Base-by-base conservation (phyloP, 305 asterid genomes). In the Salvia sclarea region DNA sequence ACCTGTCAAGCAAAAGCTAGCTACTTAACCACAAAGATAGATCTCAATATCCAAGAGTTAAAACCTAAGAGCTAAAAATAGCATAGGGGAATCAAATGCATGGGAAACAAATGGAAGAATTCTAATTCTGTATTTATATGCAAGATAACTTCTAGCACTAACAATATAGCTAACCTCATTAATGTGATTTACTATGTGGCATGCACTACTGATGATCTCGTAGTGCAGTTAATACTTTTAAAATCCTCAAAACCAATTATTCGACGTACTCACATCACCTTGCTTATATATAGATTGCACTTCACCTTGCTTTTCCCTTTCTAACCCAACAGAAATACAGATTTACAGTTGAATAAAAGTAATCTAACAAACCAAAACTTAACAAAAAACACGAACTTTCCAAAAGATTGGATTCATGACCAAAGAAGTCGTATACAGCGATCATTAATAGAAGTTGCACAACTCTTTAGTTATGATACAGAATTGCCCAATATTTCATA, bases 1-100 rank as follows among this genome's bases (percentile, higher is more conserved):
- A 89, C 99, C 99, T 95, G 87, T 56, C 60, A 80, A 80, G 57
- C 61, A 77, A 57, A 66, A 28, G 22, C 49, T 25, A 67, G 80
- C 70, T 44, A 33, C 65, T 50, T 70, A 66, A 73, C 52, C 45
- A 68, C 68, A 56, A 45, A 61, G 66, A 67, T 48, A 62, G 67
- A 66, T 65, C 61, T 57, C 52, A 40, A 53, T 20, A 70, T 25
- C 45, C 47, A 28, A 40, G 59, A 22, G 17, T 57, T 47, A 14
- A 40, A 45, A 13, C 41, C 54, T 13, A 40, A 16, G 69, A 49
- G 37, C 41, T 45, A n/a, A n/a, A n/a, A n/a, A n/a, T n/a, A n/a
- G n/a, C n/a, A n/a, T n/a, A n/a, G n/a, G n/a, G n/a, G n/a, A n/a
- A n/a, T n/a, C 38, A 47, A 21, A 48, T 16, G 44, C 49, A 68